phyloP scores from a whole-genome alignment of 192 early-diverging fungal genomes.

The Lunasporangiospora selenospora region DNA sequence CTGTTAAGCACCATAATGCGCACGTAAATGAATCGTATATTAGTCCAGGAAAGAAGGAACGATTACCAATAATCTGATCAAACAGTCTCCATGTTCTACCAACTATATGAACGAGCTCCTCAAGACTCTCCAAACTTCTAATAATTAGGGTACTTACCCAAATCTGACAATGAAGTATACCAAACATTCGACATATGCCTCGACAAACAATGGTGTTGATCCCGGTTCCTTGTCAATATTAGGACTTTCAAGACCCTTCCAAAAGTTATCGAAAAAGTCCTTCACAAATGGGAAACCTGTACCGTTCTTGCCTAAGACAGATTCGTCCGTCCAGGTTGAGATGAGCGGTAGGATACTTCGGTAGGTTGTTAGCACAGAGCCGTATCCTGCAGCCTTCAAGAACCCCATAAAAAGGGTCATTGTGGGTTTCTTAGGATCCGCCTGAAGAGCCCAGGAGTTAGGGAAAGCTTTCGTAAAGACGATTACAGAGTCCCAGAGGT shows the following conservation, averaged over 20 bases:
- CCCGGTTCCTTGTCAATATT: slow-evolving; percentile 53
- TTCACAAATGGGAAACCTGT: slow-evolving; percentile 52
- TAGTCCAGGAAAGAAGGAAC: background rate
- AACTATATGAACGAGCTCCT: slow-evolving; percentile 4
- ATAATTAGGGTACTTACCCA: slow-evolving; percentile 34
- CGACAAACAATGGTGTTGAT: slow-evolving; percentile 57
- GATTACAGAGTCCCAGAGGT: slow-evolving; percentile 90
- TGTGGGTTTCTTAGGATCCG: slow-evolving; percentile 66
- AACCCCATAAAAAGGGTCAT: slow-evolving; percentile 72
- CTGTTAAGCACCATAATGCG: background rate
- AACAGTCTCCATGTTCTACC: slow-evolving; percentile 1
- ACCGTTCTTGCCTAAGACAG: slow-evolving; percentile 38
- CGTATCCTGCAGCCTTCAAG: slow-evolving; percentile 67
- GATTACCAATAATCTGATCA: background rate
- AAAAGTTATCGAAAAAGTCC: slow-evolving; percentile 70
- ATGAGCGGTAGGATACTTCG: slow-evolving; percentile 82
- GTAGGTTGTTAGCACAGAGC: slow-evolving; percentile 70
- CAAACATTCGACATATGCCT: slow-evolving; percentile 71
- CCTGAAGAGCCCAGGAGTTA: slow-evolving; percentile 60
- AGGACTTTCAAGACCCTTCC: slow-evolving; percentile 58
- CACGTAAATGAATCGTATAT: too few relatives aligned
- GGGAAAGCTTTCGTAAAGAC: slow-evolving; percentile 77
- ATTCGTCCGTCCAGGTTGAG: slow-evolving; percentile 32
- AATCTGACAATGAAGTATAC: slow-evolving; percentile 58
- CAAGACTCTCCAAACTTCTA: slow-evolving; percentile 3